These are phyloP conservation scores for Ceratocystis smalleyi DNA, from an alignment of 2,329 filamentous ascomycete species.

Conservation along the genomic window DNA sequence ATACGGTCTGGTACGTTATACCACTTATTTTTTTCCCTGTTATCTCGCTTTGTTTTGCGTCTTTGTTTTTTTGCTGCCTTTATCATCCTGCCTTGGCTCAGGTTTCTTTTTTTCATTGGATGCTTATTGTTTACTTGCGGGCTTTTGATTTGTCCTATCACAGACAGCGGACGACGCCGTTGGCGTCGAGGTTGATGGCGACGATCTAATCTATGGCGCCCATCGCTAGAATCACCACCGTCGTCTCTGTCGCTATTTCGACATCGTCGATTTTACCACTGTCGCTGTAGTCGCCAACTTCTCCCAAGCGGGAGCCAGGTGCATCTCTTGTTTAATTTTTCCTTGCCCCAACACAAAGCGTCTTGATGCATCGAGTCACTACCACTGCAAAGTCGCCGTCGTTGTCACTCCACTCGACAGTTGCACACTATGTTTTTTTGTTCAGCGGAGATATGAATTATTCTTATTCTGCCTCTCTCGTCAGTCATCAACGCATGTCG, in stretches of 20 bases:
- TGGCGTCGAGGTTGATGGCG: too few relatives aligned
- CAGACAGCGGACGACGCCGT: not conserved
- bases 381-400: not conserved
- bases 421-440: not conserved
- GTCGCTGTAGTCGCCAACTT: not conserved
- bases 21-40: conserved; percentile 22
- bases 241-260: not conserved
- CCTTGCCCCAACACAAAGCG: not conserved
- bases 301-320: not conserved
- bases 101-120: conserved; percentile 18
- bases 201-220: not conserved
- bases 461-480: not conserved
- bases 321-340: not conserved
- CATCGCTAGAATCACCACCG: not conserved
- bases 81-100: conserved; percentile 17
- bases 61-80: conserved; percentile 18
- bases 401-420: not conserved
- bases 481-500: not conserved
- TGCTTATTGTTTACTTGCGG: conserved; percentile 20
- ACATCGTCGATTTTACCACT: not conserved
- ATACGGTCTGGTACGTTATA: conserved; percentile 18
- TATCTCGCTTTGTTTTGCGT: conserved; percentile 19
- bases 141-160: conserved; percentile 15
- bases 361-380: not conserved
- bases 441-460: not conserved